Base-by-base conservation (phyloP, 805 yeast species). In the Candida xyloterini region DNA sequence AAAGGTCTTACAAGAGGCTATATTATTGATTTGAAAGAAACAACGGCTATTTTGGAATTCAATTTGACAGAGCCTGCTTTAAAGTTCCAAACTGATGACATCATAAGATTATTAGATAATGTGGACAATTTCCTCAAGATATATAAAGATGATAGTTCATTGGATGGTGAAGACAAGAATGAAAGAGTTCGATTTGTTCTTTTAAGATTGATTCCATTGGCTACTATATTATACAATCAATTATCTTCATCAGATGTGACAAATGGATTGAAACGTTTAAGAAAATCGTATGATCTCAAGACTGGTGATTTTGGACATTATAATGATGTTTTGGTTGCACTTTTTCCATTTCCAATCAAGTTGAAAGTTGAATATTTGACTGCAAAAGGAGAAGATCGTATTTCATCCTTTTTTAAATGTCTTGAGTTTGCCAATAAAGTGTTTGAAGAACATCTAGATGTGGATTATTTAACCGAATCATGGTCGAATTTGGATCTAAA, bases 171-270 rank as follows among this genome's bases (percentile, higher is more conserved):
- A 5, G 38, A 37, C 6, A 25, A 24, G 13, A 34, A 24, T 5
- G 35, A 30, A 6, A 28, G 28, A n/a, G 22, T 52, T 14, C 44
- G 38, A 27, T 53, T 49, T 11, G 51, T 60, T 26, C 60, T 80
- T 10, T 54, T 78, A 15, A 64, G 75, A 2, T 59, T 81, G 15
- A 71, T 81, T 9, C 89, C 89, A 0, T 57, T 81, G 37, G 77
- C 84, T 0, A 73, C 73, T 46, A 70, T 80, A 0, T 60, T 81
- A n/a, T 73, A 68, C 47, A 55, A 75, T 32, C 85, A 79, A 53
- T 63, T 81, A 37, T 51, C 58, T 0, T 36, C 55, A 1, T 68
- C 69, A 3, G 64, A 57, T 11, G 67, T 73, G 26, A 9, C 35
- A 0, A 37, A 37, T 7, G 60, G 57, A 1, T 37, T 60, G 18